Evolutionary conservation across 2,329 filamentous ascomycete species (phyloP), one percentile per base, ranked within the genome.

Genomic region (Grosmannia clavigera): DNA sequence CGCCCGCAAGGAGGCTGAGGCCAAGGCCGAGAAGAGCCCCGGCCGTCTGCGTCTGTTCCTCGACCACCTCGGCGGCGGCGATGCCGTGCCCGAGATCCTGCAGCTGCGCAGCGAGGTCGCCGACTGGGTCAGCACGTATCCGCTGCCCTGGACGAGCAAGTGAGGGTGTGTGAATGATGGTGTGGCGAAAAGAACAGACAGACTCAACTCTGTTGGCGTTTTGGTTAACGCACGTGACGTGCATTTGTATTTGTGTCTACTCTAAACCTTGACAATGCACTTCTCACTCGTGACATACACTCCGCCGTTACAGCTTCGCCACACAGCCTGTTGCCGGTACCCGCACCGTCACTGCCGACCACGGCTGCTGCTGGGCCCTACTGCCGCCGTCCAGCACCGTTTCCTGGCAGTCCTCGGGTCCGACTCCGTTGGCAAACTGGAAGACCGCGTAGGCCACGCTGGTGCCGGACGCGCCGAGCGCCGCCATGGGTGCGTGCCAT

Each of bases 401-500:
- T 73, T 96, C 85, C 76, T 99, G 90, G 68, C 90, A 96, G 73
- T 99, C 94, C 74, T 97, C 92, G 1, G 80, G 74, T 0, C 75
- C 81, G 14, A 94, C 86, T 2, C 88, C 91, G 72, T 95, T 97
- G 40, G 85, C 85, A 75, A 88, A 94, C 75, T 97, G 92, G 65
- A 88, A 82, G 2, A 97, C 92, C 5, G 95, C 82, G 71, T 96
- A 97, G 69, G 94, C 90, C 55, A 96, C 77, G 25, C 84, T 78
- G 31, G 75, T 74, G 2, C 74, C 77, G 2, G 67, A 60, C 2
- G 69, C 64, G 0, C 92, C 92, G 56, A 97, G 73, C 19, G 90
- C 91, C 16, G 91, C 88, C 92, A 99, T 97, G 0, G 94, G 94
- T 63, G 92, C 91, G 76, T 99, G 94, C 83, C 92, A 99, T 59